Evolutionary conservation across 2,329 filamentous ascomycete genomes (phyloP), one percentile per base, ranked within the genome.

Genomic region (Allantophomopsis lycopodina): DNA sequence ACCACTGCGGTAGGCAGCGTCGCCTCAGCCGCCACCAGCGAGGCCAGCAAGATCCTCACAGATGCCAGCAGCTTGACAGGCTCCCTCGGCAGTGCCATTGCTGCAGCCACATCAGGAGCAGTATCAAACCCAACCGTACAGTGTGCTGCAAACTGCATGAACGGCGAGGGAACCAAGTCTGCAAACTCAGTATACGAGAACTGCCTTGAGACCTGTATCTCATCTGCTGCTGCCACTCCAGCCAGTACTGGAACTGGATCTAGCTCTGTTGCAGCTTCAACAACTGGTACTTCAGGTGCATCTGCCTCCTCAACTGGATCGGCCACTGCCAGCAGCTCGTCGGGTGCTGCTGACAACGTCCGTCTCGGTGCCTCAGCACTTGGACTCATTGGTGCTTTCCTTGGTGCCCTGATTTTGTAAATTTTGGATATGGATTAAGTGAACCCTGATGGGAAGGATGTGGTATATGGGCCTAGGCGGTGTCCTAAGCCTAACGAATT

Each of bases 161-260:
- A 44, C 20, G 46, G 46, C 5, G 41, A 48, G 15, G 46, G 46
- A n/a, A 44, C 41, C n/a, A 38, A 43, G 2, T 8, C 43, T 11
- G 46, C 40, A 7, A 44, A 46, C 32, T n/a, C 37, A 7, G 37
- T 36, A 3, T 48, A 41, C 34, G 31, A 37, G 21, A 38, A 35
- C n/a, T 48, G 44, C 40, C 35, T 46, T 13, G 37, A 39, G 35
- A 35, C n/a, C 11, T 48, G 46, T 31, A 6, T 43, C 14, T 14
- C 37, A 11, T 15, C 23, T 15, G 37, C 43, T 15, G 13, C 39
- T 13, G 13, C 20, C 17, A 32, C 23, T 15, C n/a, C 35, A 1
- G 11, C 18, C 2, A 37, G 14, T 32, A 17, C 37, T 39, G 37
- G 15, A 13, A 17, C 37, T 7, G 31, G 14, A 23, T 20, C 11